Evolutionary conservation across 1,284 basidiomycete species (phyloP), one percentile per base, ranked within the genome.

Genomic region (Amylostereum areolatum): DNA sequence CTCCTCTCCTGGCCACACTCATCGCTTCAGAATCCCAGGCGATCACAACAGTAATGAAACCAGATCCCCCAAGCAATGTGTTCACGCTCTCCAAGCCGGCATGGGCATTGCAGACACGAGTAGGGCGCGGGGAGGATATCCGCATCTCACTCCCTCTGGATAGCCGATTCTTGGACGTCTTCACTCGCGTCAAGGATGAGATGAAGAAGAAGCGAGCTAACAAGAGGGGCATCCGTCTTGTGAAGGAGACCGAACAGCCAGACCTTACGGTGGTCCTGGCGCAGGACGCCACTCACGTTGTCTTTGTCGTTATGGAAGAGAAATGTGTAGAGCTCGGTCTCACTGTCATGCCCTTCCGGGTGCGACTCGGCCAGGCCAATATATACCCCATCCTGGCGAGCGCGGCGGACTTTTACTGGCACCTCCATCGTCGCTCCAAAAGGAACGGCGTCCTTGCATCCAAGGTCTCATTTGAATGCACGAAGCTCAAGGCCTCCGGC

Each of bases 401-500:
- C 27, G 41, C 41, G 6, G 27, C n/a, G 7, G 25, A 43, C 25
- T 43, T 43, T 27, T 9, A 61, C 64, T 50, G 49, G 53, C 3
- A 55, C 57, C 18, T 59, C 60, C 32, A 62, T 65, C 39, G 50
- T 61, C 11, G 54, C 57, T 7, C 51, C 52, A 41, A 47, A 46
- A 29, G 40, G 48, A 18, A 52, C 18, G 18, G 18, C 25, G 4
- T 43, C n/a, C 28, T 43, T 7, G 25, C 25, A 8, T 28, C 11
- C 6, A 43, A 43, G 41, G 41, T 43, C 28, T 6, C 41, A 10
- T 24, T 43, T 27, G 4, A 28, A 8, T 24, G 30, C 25, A 28
- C n/a, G 28, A 11, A 25, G 7, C 25, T 24, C 27, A 28, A 43
- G 28, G 7, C 30, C 25, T 24, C 27, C 25, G 41, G 30, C 7